Evolutionary conservation across 257 asterid species (phyloP).

Genomic region (Solanum chiquidenum): DNA sequence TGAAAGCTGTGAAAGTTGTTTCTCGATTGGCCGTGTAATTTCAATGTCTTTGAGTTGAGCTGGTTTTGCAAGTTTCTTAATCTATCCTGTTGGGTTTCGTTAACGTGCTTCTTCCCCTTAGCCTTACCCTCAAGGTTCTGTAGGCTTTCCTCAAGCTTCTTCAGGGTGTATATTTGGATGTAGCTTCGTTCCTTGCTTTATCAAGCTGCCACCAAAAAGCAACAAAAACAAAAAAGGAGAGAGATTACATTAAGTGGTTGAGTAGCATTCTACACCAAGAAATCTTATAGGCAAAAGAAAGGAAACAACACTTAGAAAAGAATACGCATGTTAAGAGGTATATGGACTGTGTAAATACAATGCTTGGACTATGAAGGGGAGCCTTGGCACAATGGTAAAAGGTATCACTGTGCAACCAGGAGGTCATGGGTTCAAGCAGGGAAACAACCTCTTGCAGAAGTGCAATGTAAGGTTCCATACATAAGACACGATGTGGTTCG

Average conservation of each 20-base stretch:
- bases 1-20: constrained; percentile 49
- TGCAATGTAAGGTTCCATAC: background rate
- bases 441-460: background rate
- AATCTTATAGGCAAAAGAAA: background rate
- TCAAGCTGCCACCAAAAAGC: constrained; percentile 40
- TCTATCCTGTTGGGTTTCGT: constrained; percentile 61
- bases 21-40: constrained; percentile 46
- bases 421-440: background rate
- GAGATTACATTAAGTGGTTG: background rate
- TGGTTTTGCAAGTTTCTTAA: constrained; percentile 55
- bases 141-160: constrained; percentile 69
- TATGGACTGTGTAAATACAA: background rate
- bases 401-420: background rate
- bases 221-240: background rate
- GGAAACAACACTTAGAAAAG: background rate
- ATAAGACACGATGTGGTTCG: background rate
- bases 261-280: background rate
- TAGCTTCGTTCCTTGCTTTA: constrained; percentile 57
- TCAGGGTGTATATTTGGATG: constrained; percentile 62
- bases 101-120: constrained; percentile 55
- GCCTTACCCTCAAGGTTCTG: constrained; percentile 66
- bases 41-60: constrained; percentile 41
- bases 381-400: background rate
- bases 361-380: background rate
- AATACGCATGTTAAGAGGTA: background rate